These are phyloP conservation scores for Claviceps sp. DNA, from an alignment of 2,329 filamentous ascomycete species.

Conservation along the genomic window DNA sequence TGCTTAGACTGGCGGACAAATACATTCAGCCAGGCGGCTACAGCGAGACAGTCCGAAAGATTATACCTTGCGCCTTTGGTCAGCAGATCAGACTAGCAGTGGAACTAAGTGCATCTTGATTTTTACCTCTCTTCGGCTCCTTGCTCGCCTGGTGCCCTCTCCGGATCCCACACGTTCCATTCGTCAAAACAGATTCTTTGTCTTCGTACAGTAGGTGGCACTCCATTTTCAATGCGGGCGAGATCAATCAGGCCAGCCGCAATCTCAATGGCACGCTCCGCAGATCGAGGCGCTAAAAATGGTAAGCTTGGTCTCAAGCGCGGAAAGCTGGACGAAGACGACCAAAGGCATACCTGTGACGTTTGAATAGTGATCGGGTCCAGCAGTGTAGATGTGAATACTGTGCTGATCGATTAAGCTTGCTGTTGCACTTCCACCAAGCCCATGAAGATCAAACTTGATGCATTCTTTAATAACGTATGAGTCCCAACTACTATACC, in stretches of 20 bases:
- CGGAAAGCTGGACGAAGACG: neutral
- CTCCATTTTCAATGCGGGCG: neutral
- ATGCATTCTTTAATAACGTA: constrained; percentile 1
- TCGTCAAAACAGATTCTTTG: constrained; percentile 1
- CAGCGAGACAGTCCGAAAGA: neutral
- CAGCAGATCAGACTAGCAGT: neutral
- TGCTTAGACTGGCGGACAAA: neutral
- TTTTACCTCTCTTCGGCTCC: neutral
- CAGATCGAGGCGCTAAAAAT: neutral
- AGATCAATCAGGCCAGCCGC: neutral
- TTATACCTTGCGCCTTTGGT: neutral
- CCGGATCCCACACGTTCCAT: neutral
- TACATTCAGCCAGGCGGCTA: neutral
- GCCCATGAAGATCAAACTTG: neutral
- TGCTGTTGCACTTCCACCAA: neutral
- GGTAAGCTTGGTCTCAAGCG: neutral
- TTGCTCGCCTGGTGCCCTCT: neutral
- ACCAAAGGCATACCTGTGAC: neutral
- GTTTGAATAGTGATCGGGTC: neutral
- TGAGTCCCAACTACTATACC: neutral
- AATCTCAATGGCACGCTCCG: neutral
- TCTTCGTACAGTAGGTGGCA: neutral
- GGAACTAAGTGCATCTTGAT: neutral
- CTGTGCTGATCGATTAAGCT: constrained; percentile 1
- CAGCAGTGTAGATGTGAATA: neutral